These are phyloP conservation scores for Epichloe glyceriae DNA, from an alignment of 2,329 filamentous ascomycete species.

Conservation along the genomic window DNA sequence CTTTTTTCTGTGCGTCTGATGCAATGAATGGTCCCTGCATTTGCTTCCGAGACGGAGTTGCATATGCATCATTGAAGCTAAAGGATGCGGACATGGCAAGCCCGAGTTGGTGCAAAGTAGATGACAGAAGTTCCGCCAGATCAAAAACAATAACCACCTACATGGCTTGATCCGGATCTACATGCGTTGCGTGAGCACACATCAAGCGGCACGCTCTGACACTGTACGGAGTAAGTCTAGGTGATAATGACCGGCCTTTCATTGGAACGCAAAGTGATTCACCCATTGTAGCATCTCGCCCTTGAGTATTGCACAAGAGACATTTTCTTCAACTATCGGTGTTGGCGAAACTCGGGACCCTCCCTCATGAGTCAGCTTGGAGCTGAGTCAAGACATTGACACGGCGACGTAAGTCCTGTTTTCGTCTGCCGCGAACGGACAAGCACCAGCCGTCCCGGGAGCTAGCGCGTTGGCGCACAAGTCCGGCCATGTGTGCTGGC, in stretches of 20 bases:
- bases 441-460: not conserved
- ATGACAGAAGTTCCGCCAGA: not conserved
- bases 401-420: too few relatives aligned
- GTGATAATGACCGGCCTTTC: not conserved
- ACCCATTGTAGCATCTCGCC: not conserved
- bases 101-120: too few relatives aligned
- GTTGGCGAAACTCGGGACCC: not conserved
- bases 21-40: not conserved
- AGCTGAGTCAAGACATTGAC: not conserved
- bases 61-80: too few relatives aligned
- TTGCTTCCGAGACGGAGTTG: not conserved
- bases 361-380: too few relatives aligned
- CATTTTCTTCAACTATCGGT: not conserved
- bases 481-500: too few relatives aligned
- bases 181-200: not conserved
- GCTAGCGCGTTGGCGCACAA: not conserved
- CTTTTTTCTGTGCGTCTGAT: not conserved
- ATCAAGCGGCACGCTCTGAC: not conserved
- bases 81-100: too few relatives aligned
- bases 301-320: not conserved
- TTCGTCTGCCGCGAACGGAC: not conserved
- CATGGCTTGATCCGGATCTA: not conserved
- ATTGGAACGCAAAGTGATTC: not conserved
- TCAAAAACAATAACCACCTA: not conserved
- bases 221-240: too few relatives aligned